Percentiles rank a stretch among this genome's conserved stretches.
phyloP scores from a whole-genome alignment of 331 rosid species.

The Arachis monticola region DNA sequence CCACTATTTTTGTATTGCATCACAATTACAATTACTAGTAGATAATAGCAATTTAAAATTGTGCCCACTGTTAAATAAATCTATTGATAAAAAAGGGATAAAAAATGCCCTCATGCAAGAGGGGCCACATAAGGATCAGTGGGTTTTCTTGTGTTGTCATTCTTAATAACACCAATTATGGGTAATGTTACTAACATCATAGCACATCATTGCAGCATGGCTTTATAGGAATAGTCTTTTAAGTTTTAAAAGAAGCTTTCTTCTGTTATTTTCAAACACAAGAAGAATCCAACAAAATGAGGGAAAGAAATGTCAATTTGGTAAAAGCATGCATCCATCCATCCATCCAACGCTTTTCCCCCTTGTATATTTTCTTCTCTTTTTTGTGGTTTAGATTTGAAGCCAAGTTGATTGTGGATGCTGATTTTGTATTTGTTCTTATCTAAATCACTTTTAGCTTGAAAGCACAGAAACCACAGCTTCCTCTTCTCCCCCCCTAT shows the following conservation, averaged over 20 bases:
- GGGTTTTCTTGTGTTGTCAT: constrained; percentile 34
- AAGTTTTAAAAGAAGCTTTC: constrained; percentile 33
- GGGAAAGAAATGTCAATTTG: constrained; percentile 31
- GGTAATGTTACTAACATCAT: constrained; percentile 31
- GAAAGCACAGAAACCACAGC: constrained; percentile 32
- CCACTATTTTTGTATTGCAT: too few relatives aligned
- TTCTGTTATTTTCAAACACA: constrained; percentile 24
- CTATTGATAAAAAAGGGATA: neutral
- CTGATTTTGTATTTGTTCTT: constrained; percentile 41
- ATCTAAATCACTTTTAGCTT: constrained; percentile 42
- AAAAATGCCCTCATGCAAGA: constrained; percentile 22
- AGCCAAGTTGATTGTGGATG: constrained; percentile 41
- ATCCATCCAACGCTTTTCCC: constrained; percentile 7
- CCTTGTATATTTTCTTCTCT: neutral
- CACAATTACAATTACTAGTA: too few relatives aligned
- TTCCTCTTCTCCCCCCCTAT: neutral
- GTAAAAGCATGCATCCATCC: constrained; percentile 29
- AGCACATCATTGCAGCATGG: constrained; percentile 25
- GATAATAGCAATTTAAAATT: too few relatives aligned
- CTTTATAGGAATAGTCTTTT: constrained; percentile 4
- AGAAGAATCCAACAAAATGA: constrained; percentile 32
- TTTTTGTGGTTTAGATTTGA: constrained; percentile 34
- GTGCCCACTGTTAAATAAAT: neutral
- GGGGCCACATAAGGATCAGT: constrained; percentile 35
- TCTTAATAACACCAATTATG: constrained; percentile 34